Evolutionary conservation across 176 grass and related monocot species (phyloP), one percentile per base, ranked within the genome.

Genomic region (Juncus inflexus): DNA sequence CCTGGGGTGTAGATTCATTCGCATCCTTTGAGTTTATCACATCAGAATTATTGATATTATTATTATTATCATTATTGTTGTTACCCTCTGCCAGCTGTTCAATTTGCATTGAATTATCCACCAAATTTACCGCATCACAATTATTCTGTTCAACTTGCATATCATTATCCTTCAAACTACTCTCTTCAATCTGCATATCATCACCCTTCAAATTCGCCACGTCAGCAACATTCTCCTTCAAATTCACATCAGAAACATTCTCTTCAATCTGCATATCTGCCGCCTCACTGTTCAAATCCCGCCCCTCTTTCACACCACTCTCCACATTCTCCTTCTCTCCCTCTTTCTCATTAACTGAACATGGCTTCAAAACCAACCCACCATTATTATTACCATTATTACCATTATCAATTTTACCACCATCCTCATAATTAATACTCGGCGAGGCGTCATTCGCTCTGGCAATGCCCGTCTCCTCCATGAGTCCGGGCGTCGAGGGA

Each of bases 401-500:
- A 58, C 12, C 45, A 83, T 75, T 81, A 65, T 81, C 79, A 72
- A 40, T 54, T 70, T 81, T 99, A 41, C 64, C 50, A 53, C 49
- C 72, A 65, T 84, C 85, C 67, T 89, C 83, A 76, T 74, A 58
- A 71, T 71, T 86, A 77, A 62, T 67, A 56, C 72, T 75, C 53
- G 85, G 86, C 42, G 95, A 94, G 63, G 75, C 58, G 75, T 76
- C 95, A 64, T 82, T 83, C 36, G 82, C 83, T 75, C 82, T 86
- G 7, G 80, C 87, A 74, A 81, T 80, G 69, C 86, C 73, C n/a
- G 83, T 94, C 61, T 84, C 95, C 82, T 90, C 86, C 75, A 86
- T 82, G 82, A 94, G 77, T 42, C 89, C 95, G 81, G 89, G 89
- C 60, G 95, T 94, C 55, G 83, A 80, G 12, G 86, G 95, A 74